These are phyloP conservation scores for Wickerhamomyces bisporus DNA, from an alignment of 805 yeast genomes.

Conservation along the genomic window DNA sequence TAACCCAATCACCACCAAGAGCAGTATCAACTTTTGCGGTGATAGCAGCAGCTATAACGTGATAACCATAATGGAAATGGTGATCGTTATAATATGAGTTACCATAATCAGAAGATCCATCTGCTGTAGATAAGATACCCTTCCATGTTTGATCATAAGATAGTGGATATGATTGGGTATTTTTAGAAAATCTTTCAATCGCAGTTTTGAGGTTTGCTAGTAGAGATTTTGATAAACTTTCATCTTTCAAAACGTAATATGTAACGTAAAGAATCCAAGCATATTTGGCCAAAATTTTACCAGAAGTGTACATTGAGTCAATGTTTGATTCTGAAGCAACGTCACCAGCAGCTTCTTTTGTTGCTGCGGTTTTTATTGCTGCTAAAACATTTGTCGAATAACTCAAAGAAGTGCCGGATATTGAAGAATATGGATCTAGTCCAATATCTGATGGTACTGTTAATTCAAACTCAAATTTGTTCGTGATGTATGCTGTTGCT, in stretches of 20 bases:
- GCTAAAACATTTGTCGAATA: conserved; percentile 27
- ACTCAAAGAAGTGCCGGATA: conserved; percentile 22
- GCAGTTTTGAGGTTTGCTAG: conserved; percentile 62
- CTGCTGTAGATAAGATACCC: conserved; percentile 70
- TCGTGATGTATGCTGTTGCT: conserved; percentile 41
- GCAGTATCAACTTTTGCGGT: conserved; percentile 49
- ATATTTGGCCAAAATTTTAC: conserved; percentile 83
- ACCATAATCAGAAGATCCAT: conserved; percentile 60
- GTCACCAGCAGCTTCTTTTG: conserved; percentile 29
- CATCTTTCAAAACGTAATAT: conserved; percentile 58
- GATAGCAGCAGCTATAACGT: conserved; percentile 65
- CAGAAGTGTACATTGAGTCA: conserved; percentile 88
- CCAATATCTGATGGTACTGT: conserved; percentile 37
- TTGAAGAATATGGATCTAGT: conserved; percentile 39
- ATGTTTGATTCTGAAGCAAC: conserved; percentile 45
- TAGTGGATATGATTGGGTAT: conserved; percentile 68
- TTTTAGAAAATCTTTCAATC: conserved; percentile 59
- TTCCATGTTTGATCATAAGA: conserved; percentile 76
- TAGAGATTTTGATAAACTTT: conserved; percentile 41
- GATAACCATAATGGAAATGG: conserved; percentile 74
- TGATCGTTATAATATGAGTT: conserved; percentile 70
- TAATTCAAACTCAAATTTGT: conserved; percentile 36
- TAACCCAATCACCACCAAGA: conserved; percentile 50
- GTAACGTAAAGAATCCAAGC: conserved; percentile 79
- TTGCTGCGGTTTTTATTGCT: conserved; percentile 31